These are phyloP conservation scores for Monilinia aucupariae DNA, from an alignment of 2,329 filamentous ascomycete genomes.

Conservation along the genomic window DNA sequence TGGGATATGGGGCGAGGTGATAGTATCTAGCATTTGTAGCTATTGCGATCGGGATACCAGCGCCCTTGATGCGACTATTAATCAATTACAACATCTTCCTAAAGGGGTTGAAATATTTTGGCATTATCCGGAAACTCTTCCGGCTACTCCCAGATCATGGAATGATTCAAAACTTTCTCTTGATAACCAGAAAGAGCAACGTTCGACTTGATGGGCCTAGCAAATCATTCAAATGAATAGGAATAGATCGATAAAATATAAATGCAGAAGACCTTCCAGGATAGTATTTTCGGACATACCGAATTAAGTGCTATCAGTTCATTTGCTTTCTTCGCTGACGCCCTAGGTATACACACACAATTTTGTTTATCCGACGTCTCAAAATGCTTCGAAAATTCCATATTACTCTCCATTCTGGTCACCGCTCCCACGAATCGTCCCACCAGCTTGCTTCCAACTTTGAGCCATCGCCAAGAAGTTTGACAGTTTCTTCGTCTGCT, in stretches of 20 bases:
- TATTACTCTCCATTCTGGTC: not conserved
- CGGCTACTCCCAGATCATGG: not conserved
- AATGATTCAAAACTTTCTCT: not conserved
- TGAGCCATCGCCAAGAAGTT: conserved; percentile 81
- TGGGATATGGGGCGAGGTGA: too few relatives aligned
- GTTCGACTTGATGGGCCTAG: not conserved
- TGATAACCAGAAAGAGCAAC: not conserved
- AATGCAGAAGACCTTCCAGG: not conserved
- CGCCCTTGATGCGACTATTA: conserved; percentile 31
- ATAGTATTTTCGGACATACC: not conserved
- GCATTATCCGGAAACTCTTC: not conserved
- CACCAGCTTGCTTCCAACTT: conserved; percentile 51
- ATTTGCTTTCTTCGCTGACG: not conserved
- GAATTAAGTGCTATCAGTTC: not conserved
- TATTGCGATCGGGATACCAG: conserved; percentile 42
- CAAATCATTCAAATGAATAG: not conserved
- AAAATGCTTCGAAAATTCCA: not conserved
- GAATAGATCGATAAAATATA: not conserved
- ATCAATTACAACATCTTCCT: not conserved
- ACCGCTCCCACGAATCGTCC: conserved; percentile 18
- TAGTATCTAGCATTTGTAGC: conserved; percentile 27
- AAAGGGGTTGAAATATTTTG: not conserved
- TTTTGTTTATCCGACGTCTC: not conserved
- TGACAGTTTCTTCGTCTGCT: conserved; percentile 75
- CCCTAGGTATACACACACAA: conserved; percentile 7